Conservation (phyloP, 176 grass and related monocot genomes). For the Oryza officinalis region DNA sequence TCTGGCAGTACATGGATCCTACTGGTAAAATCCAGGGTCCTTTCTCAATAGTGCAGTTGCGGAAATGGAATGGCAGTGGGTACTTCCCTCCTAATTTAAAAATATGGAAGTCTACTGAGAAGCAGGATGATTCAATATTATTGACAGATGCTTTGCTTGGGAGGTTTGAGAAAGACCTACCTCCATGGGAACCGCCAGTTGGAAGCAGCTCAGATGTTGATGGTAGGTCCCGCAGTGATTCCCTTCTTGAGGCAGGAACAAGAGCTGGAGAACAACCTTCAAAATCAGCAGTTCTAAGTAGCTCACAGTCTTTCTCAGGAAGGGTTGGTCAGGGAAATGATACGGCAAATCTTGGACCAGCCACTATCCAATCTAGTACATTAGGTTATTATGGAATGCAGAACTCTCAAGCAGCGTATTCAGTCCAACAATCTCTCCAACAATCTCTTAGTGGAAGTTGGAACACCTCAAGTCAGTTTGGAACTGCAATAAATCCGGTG, state of each 20-base stretch:
- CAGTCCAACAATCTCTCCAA: slow-evolving; percentile 51
- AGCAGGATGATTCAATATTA: slow-evolving; percentile 85
- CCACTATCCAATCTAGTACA: slow-evolving; percentile 36
- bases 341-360: slow-evolving; percentile 41
- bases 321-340: slow-evolving; percentile 33
- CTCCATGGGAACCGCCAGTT: slow-evolving; percentile 58
- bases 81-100: slow-evolving; percentile 84
- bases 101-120: slow-evolving; percentile 85
- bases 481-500: slow-evolving; percentile 39
- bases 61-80: slow-evolving; percentile 89
- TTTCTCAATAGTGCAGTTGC: slow-evolving; percentile 89
- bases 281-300: slow-evolving; percentile 41
- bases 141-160: slow-evolving; percentile 84
- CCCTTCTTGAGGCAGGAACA: slow-evolving; percentile 32
- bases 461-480: slow-evolving; percentile 46
- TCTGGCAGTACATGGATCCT: slow-evolving; percentile 91
- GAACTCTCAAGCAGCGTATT: slow-evolving; percentile 44
- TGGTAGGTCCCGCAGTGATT: neutral
- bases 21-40: slow-evolving; percentile 89
- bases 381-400: slow-evolving; percentile 52
- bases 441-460: slow-evolving; percentile 49
- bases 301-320: slow-evolving; percentile 36
- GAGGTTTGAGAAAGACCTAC: slow-evolving; percentile 83
- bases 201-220: slow-evolving; percentile 49
- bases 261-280: slow-evolving; percentile 36